Evolutionary conservation across 768 basidiomycete species (phyloP), one percentile per base, ranked within the genome.

Genomic region (Tylopilus cervinicoccineus): DNA sequence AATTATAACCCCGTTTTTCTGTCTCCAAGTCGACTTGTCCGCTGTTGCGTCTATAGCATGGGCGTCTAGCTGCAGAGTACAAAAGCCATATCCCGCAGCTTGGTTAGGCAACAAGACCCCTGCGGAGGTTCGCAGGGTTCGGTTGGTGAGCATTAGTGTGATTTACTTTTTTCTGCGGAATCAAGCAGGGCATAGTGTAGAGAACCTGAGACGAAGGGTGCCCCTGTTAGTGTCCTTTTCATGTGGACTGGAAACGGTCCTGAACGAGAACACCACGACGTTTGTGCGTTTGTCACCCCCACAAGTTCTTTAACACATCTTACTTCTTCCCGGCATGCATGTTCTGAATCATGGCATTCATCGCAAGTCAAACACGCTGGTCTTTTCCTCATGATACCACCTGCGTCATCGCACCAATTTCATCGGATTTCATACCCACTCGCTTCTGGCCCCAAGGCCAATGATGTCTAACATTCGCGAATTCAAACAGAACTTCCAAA

Each of bases 401-500:
- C 16, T 17, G n/a, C n/a, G 10, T 6, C n/a, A 40, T 37, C 23
- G 24, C 19, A 6, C 28, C 6, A 10, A 20, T 29, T n/a, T 26
- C 17, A 12, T 17, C 11, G 16, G 16, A 10, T 27, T 22, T 12
- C 10, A 20, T 41, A n/a, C 27, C 14, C 11, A 14, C 11, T 32
- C 5, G 22, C 13, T 19, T 39, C 20, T 27, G 11, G 17, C 32
- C 36, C 17, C 47, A 33, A 38, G n/a, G 29, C 7, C 13, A 20
- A 16, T 9, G 6, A 17, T 26, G 36, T 14, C 10, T 19, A 45
- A 29, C 8, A 37, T 20, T 34, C 40, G 22, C 20, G 22, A 24
- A 43, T 38, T 41, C 38, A 27, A 32, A 32, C 32, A 2, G 8
- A 47, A 39, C 26, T 38, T 49, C 38, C 43, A 47, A 46, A 34